Base-by-base conservation (phyloP, 768 basidiomycete genomes). In the Auriculariales sp. region DNA sequence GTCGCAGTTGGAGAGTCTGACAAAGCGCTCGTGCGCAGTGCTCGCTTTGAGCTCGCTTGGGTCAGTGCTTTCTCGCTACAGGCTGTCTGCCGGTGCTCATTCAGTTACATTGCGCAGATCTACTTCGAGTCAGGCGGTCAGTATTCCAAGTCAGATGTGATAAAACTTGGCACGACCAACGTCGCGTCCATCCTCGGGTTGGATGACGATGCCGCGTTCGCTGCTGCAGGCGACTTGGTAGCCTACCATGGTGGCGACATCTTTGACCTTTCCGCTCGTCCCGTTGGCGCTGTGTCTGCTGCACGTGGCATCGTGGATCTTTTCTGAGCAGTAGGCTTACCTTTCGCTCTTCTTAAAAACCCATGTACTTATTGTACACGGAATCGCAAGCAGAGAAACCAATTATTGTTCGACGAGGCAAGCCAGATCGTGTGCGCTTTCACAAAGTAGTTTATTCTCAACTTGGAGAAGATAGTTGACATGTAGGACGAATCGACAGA, bases 401-500 rank as follows among this genome's bases (percentile, higher is more conserved):
- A n/a, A n/a, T n/a, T n/a, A n/a, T n/a, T n/a, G n/a, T 11, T 34
- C 33, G 33, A 34, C 17, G 33, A 17, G 11, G 33, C 12, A 17
- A 17, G 11, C 12, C 12, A 34, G 17, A 11, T 17, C 17, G 33
- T 11, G 12, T 34, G 12, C 17, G 33, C 11, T 34, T 34, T 17
- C 33, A 17, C 33, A 11, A 34, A 11, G 11, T 34, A 11, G 17
- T 17, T 11, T 34, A 17, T 17, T 34, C 33, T 34, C 11, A 19
- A 45, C 14, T 27, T 11, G 11, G 42, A 27, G 28, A 12, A 19
- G 2, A 12, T 14, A 27, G n/a, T 71, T 81, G 56, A 85, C 73
- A 28, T 80, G 81, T 57, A 82, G 71, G n/a, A n/a, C n/a, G n/a
- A n/a, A n/a, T 12, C 81, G 78, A 53, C 78, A 71, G 12, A 83